Conservation (phyloP, 140 eudicot genomes). For the Anethum foeniculum region DNA sequence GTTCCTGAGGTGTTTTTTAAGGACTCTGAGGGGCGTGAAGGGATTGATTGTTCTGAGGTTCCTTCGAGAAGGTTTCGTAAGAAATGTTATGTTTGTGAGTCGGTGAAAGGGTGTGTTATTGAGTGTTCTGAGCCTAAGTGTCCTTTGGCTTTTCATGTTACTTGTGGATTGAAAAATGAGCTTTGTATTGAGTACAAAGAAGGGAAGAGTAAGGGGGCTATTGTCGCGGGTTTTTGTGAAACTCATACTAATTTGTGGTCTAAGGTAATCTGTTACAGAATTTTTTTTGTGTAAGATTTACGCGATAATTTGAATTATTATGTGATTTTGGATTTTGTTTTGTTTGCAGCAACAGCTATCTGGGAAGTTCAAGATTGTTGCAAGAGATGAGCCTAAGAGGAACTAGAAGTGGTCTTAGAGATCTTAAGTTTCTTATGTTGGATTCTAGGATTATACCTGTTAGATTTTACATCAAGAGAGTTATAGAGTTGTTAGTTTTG, state of each 20-base stretch:
- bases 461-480: not conserved
- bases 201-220: slow-evolving; percentile 50
- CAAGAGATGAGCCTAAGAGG: slow-evolving; percentile 41
- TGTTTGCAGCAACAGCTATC: slow-evolving; percentile 83
- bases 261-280: slow-evolving; percentile 38
- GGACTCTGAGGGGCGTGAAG: slow-evolving; percentile 66
- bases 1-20: slow-evolving; percentile 74
- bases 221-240: slow-evolving; percentile 81
- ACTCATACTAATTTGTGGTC: slow-evolving; percentile 64
- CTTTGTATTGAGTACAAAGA: slow-evolving; percentile 67
- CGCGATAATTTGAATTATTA: not conserved
- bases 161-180: slow-evolving; percentile 73
- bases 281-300: not conserved
- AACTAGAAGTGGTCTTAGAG: not conserved
- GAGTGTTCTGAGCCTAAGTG: slow-evolving; percentile 89
- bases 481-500: not conserved
- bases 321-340: not conserved
- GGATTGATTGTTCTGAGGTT: slow-evolving; percentile 52
- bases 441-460: not conserved
- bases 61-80: slow-evolving; percentile 43
- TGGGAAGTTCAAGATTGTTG: slow-evolving; percentile 95
- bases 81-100: slow-evolving; percentile 54
- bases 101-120: slow-evolving; percentile 51
- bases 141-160: slow-evolving; percentile 65
- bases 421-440: not conserved